Conservation (phyloP, 2,329 filamentous ascomycete species). For the Ciborinia camelliae region DNA sequence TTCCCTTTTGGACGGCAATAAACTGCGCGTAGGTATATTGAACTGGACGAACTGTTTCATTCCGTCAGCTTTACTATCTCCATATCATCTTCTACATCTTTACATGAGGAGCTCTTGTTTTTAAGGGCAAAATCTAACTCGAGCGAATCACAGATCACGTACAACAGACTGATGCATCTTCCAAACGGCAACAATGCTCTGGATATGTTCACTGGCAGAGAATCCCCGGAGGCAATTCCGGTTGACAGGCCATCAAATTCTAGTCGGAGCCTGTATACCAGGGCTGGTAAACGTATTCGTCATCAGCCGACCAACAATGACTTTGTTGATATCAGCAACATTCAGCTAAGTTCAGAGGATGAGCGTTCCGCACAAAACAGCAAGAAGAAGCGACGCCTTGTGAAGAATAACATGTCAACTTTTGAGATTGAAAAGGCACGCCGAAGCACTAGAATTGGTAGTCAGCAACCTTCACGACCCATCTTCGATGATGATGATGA, state of each 20-base stretch:
- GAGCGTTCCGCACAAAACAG: slow-evolving; percentile 22
- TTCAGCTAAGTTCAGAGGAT: slow-evolving; percentile 27
- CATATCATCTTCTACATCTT: neutral
- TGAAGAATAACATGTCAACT: slow-evolving; percentile 24
- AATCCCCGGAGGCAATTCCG: slow-evolving; percentile 22
- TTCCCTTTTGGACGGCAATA: neutral
- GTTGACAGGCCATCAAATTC: slow-evolving; percentile 19
- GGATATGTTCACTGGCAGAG: slow-evolving; percentile 39
- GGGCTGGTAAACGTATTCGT: slow-evolving; percentile 29
- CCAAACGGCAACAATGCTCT: slow-evolving; percentile 48
- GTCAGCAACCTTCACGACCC: slow-evolving; percentile 20
- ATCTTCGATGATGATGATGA: slow-evolving; percentile 19
- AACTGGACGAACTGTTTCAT: neutral
- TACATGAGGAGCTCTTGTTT: neutral
- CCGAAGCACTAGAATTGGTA: slow-evolving; percentile 25
- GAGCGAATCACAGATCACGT: slow-evolving; percentile 41
- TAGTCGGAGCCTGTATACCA: slow-evolving; percentile 23
- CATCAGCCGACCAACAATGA: slow-evolving; percentile 21
- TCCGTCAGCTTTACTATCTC: neutral
- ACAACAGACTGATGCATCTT: slow-evolving; percentile 44
- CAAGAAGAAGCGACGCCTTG: slow-evolving; percentile 30
- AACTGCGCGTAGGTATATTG: slow-evolving; percentile 5
- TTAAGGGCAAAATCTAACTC: neutral
- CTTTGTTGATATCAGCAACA: slow-evolving; percentile 26
- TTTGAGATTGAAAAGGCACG: slow-evolving; percentile 25